Evolutionary conservation across 228 moss, liverwort and hornwort genomes (phyloP), one percentile per base, ranked within the genome.

Genomic region (Sphagnum fallax): DNA sequence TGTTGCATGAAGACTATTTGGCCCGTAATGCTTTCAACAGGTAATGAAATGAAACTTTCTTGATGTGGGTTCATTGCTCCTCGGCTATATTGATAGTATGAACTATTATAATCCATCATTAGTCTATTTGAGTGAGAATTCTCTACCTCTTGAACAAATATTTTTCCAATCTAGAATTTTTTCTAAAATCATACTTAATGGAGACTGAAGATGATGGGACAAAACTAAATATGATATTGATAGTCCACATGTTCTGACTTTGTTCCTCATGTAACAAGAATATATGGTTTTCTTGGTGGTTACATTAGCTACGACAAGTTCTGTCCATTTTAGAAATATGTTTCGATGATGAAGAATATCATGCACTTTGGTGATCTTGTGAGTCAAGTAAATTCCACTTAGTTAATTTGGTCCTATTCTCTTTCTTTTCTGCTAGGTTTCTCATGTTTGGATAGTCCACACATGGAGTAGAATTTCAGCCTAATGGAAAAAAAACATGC

Each of bases 261-360:
- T 32, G 32, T 32, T 32, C 32, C 1, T 32, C 0, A 32, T 32
- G 32, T 32, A 32, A 32, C 32, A 32, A 32, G 32, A 32, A 32
- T 32, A 32, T 32, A 32, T 32, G 32, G 32, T 32, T 32, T 32
- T 32, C 32, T 32, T 32, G 32, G 66, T 14, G 51, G 52, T 66
- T 52, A 49, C 53, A 64, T 75, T 84, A 91, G 91, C 47, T 97
- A 97, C 63, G 97, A 97, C 68, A 97, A 97, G 80, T 97, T 84
- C 67, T 97, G 93, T 67, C 97, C 97, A 7, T 97, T 97, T 72
- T 97, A 93, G 71, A 97, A 97, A 77, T 97, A 91, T 8, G 97
- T 97, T 64, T 97, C 93, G 97, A 97, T 97, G 97, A 97, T 97
- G 97, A 86, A 90, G 68, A 97, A 97, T 15, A 97, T n/a, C n/a